phyloP scores from a whole-genome alignment of 108 stramenopile species.

The Pseudonitzschia multiseries region DNA sequence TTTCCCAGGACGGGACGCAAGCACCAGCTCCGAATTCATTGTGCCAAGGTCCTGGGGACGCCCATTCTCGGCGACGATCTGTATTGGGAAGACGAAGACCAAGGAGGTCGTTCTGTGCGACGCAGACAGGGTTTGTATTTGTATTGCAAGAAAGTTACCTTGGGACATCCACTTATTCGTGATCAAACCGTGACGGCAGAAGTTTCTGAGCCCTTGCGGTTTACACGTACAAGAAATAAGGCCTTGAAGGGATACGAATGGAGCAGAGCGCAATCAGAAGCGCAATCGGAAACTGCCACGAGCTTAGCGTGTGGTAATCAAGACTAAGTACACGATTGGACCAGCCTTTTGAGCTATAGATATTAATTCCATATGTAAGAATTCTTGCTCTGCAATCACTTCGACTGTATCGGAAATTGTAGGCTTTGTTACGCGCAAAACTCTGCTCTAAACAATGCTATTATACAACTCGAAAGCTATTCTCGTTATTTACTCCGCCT shows the following conservation, averaged over 20 bases:
- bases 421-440: too few relatives aligned
- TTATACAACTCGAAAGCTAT: not conserved
- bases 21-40: slow-evolving; percentile 84
- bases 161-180: slow-evolving; percentile 2
- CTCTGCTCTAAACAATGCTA: too few relatives aligned
- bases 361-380: too few relatives aligned
- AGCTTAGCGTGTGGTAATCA: not conserved
- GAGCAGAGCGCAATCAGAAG: not conserved
- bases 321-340: too few relatives aligned
- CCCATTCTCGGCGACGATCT: slow-evolving; percentile 83
- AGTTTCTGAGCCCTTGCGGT: slow-evolving; percentile 10
- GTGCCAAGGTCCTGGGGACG: slow-evolving; percentile 63
- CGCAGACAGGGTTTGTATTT: slow-evolving; percentile 10
- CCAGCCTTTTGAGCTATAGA: too few relatives aligned
- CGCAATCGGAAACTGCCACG: not conserved
- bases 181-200: slow-evolving; percentile 1
- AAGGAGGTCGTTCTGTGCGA: not conserved
- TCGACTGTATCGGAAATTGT: too few relatives aligned
- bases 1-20: slow-evolving; percentile 67
- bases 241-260: slow-evolving; percentile 16
- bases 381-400: too few relatives aligned
- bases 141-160: slow-evolving; percentile 9
- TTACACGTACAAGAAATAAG: slow-evolving; percentile 4
- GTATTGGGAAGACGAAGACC: slow-evolving; percentile 45
- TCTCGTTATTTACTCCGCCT: not conserved